Base-by-base conservation (phyloP, 306 rosid species). In the Abrus pulchellus region DNA sequence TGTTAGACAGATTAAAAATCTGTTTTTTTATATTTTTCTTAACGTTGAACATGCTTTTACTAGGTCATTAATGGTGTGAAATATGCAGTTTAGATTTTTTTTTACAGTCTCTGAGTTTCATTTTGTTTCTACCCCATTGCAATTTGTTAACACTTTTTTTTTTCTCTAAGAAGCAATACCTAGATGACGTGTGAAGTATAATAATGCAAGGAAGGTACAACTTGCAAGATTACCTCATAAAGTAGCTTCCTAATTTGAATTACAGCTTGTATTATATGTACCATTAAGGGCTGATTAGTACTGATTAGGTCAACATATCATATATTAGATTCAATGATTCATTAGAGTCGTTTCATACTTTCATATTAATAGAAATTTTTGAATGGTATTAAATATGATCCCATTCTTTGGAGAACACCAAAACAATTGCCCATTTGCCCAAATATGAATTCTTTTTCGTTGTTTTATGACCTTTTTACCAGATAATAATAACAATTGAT, bases 141-240 rank as follows among this genome's bases (percentile, higher is more conserved):
- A 40, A 40, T n/a, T 54, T 66, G 28, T 47, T 20, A 73, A 69
- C 45, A 33, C 14, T 56, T 34, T 57, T 72, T 68, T 68, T 11
- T 77, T 76, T 65, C n/a, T 81, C 9, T 56, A 7, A 11, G 55
- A 36, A 80, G 88, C 86, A 88, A 80, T 72, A 9, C 2, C 1
- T 45, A 33, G 9, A n/a, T 60, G 77, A 87, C 91, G 89, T 87
- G 81, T 56, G 68, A 45, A 40, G 30, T 32, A 29, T 33, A 79
- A 77, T 52, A 81, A 85, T 79, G 88, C 45, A 72, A 74, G 56
- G 68, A 78, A 43, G 77, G 49, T 69, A 75, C 75, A 48, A 52
- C 45, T 78, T 64, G 79, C 47, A 10, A 20, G 38, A 72, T 56
- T 68, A 45, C 40, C 20, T 40, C 27, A 66, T 60, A 61, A 75